These are phyloP conservation scores for Prunus mume DNA, from an alignment of 306 rosid genomes.

Conservation along the genomic window DNA sequence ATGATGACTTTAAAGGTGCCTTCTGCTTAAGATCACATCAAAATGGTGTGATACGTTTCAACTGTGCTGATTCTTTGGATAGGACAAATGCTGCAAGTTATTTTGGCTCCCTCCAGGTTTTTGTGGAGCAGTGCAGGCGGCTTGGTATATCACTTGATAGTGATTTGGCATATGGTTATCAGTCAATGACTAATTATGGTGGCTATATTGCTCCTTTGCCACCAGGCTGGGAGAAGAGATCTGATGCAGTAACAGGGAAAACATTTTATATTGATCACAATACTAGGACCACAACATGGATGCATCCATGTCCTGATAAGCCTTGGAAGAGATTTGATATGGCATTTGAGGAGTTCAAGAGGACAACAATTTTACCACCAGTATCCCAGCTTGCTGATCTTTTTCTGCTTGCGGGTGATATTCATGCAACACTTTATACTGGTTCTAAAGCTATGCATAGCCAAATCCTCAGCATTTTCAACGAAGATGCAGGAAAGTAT, in stretches of 20 bases:
- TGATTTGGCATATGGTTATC: slow-evolving; percentile 64
- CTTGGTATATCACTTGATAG: slow-evolving; percentile 91
- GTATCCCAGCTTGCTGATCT: slow-evolving; percentile 88
- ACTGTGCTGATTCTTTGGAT: slow-evolving; percentile 99
- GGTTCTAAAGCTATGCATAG: slow-evolving; percentile 99
- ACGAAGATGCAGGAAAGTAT: slow-evolving; percentile 87
- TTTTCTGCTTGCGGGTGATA: slow-evolving; percentile 97
- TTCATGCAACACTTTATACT: slow-evolving; percentile 96
- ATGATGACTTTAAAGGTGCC: slow-evolving; percentile 74
- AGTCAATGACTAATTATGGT: slow-evolving; percentile 53
- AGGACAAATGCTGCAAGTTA: slow-evolving; percentile 99
- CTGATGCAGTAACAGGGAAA: slow-evolving; percentile 93
- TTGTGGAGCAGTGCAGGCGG: slow-evolving; percentile 97
- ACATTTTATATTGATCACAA: slow-evolving; percentile 86
- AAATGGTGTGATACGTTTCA: slow-evolving; percentile 90
- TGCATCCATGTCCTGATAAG: slow-evolving; percentile 96
- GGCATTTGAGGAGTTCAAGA: slow-evolving; percentile 92
- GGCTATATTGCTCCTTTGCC: slow-evolving; percentile 94
- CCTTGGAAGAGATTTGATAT: slow-evolving; percentile 99
- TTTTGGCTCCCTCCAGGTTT: slow-evolving; percentile 93
- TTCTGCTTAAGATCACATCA: slow-evolving; percentile 90
- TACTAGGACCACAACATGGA: slow-evolving; percentile 97
- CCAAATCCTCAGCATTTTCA: slow-evolving; percentile 96
- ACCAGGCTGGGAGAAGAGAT: slow-evolving; percentile 98
- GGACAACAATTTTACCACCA: slow-evolving; percentile 87